Evolutionary conservation across 176 grass and related monocot genomes (phyloP).

Genomic region (Oryza coarctata): DNA sequence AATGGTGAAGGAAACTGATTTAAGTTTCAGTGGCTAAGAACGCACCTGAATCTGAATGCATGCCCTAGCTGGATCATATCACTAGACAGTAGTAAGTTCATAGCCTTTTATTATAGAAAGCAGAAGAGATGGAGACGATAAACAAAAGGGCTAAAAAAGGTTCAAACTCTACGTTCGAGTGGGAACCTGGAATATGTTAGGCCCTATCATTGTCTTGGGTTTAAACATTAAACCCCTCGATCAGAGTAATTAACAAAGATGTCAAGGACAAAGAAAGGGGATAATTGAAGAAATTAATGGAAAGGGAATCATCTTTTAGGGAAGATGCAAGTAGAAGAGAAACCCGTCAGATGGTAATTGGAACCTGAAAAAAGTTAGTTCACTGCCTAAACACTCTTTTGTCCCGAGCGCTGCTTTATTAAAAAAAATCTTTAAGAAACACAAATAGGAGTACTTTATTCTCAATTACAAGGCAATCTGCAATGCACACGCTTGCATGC

Average conservation of each 20-base stretch:
- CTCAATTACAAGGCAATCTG: slow-evolving; percentile 1
- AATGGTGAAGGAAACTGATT: background rate
- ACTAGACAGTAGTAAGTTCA: background rate
- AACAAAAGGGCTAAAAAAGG: background rate
- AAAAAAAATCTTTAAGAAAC: background rate
- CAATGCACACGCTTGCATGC: background rate
- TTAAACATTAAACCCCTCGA: background rate
- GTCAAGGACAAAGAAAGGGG: background rate
- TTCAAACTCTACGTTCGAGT: background rate
- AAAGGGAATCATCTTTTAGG: slow-evolving; percentile 22
- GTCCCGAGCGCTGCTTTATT: slow-evolving; percentile 11
- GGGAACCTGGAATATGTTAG: background rate
- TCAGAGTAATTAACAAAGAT: background rate
- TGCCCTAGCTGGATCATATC: background rate
- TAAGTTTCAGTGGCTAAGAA: background rate
- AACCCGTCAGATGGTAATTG: background rate
- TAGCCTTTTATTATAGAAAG: background rate
- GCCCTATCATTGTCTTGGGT: background rate
- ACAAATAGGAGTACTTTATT: slow-evolving; percentile 11
- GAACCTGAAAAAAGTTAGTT: background rate
- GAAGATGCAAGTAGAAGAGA: background rate
- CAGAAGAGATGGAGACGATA: background rate
- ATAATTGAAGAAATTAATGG: background rate
- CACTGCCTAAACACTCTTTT: slow-evolving; percentile 25
- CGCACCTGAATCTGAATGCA: background rate